Evolutionary conservation across 2,329 filamentous ascomycete genomes (phyloP).

Genomic region (Exophiala aquamarina): DNA sequence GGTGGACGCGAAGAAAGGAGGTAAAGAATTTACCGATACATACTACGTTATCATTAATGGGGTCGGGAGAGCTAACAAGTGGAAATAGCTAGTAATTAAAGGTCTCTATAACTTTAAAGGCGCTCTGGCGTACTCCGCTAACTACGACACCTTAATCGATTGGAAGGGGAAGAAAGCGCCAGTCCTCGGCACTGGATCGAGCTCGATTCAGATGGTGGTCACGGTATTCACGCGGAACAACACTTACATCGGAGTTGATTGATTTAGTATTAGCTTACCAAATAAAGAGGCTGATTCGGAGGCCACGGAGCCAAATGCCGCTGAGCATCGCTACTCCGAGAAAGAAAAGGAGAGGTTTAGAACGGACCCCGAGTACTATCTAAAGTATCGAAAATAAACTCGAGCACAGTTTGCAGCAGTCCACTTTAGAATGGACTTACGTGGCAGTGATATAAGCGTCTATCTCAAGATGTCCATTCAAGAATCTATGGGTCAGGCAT

Average conservation of each 20-base stretch:
- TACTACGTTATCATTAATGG: conserved; percentile 24
- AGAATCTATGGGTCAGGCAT: too few species aligned
- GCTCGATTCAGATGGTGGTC: conserved; percentile 32
- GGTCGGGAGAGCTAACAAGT: conserved; percentile 23
- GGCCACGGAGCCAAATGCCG: conserved; percentile 4
- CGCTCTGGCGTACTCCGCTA: conserved; percentile 39
- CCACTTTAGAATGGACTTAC: too few species aligned
- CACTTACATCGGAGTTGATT: conserved; percentile 31
- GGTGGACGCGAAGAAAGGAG: conserved; percentile 14
- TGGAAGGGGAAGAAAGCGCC: conserved; percentile 20
- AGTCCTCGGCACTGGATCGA: conserved; percentile 26
- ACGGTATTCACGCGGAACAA: conserved; percentile 28
- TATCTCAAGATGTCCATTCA: too few species aligned
- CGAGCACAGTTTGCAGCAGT: too few species aligned
- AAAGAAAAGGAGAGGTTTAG: conserved; percentile 24
- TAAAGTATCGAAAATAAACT: conserved; percentile 24
- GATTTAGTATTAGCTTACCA: conserved; percentile 2
- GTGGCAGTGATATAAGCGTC: too few species aligned
- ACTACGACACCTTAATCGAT: conserved; percentile 33
- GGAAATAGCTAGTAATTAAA: conserved; percentile 31
- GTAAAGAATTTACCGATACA: conserved; percentile 15
- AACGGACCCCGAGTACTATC: conserved; percentile 14
- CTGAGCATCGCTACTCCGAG: conserved; percentile 17
- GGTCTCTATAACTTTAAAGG: conserved; percentile 33
- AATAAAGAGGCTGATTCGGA: conserved; percentile 12